A percentile compares a stretch with the other conserved stretches of the same genome.
Evolutionary conservation across 371 early-diverging fungal genomes (phyloP).

Genomic region (Mycotypha africana): DNA sequence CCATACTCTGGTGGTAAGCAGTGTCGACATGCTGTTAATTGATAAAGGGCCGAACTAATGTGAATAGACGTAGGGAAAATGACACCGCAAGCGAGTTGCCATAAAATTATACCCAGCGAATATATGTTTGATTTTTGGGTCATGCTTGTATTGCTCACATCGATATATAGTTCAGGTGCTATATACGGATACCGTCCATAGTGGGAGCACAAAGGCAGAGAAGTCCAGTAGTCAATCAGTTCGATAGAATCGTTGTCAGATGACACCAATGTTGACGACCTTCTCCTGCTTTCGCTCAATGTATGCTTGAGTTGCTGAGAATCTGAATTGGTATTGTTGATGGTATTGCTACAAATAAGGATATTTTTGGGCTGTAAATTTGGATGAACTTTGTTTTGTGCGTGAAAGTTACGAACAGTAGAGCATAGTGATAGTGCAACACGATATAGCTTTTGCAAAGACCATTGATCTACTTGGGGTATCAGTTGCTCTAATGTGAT

Average conservation of each 20-base stretch:
- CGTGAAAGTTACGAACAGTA: slow-evolving; percentile 9
- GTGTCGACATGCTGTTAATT: slow-evolving; percentile 13
- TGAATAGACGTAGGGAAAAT: slow-evolving; percentile 28
- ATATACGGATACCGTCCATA: slow-evolving; percentile 41
- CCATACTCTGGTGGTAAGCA: slow-evolving; percentile 3
- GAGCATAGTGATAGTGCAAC: slow-evolving; percentile 5
- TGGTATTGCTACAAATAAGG: slow-evolving; percentile 2
- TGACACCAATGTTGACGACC: too few relatives aligned
- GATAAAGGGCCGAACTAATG: slow-evolving; percentile 23
- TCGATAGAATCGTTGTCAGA: background rate
- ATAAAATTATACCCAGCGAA: slow-evolving; percentile 36
- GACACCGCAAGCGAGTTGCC: slow-evolving; percentile 40
- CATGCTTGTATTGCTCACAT: slow-evolving; percentile 1
- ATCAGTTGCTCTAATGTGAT: slow-evolving; percentile 14
- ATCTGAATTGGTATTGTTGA: too few relatives aligned
- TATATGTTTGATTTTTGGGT: slow-evolving; percentile 28
- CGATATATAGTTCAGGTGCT: slow-evolving; percentile 25
- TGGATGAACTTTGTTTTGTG: slow-evolving; percentile 4
- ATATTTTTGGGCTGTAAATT: slow-evolving; percentile 16
- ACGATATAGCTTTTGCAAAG: slow-evolving; percentile 10
- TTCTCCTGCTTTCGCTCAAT: too few relatives aligned
- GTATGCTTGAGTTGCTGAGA: too few relatives aligned
- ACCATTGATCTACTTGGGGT: slow-evolving; percentile 20
- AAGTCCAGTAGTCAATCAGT: slow-evolving; percentile 7
- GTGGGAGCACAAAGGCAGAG: background rate